Base-by-base conservation (phyloP, 768 basidiomycete species). In the Boletus speciosus region DNA sequence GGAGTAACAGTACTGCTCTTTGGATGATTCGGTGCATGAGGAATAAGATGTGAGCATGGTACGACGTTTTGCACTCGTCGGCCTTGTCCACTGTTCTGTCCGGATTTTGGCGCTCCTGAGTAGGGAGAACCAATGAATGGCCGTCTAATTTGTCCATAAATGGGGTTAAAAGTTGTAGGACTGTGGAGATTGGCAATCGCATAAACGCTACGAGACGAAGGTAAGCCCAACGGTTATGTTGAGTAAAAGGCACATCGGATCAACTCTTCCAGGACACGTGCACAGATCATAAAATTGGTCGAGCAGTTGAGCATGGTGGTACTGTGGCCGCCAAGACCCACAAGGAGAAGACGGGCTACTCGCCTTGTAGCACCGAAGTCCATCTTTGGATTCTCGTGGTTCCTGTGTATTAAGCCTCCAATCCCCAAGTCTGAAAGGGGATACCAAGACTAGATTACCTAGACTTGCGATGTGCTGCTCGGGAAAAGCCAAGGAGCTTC, bases 171-270 rank as follows among this genome's bases (percentile, higher is more conserved):
- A 47, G 19, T 10, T 16, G 23, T 36, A 37, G 1, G 37, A 32
- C 34, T 14, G 14, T n/a, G 16, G 12, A 35, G 12, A 27, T 32
- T 32, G 34, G 3, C 25, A 46, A 27, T 66, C 66, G 69, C 66
- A 62, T 36, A 68, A 68, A 62, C 59, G 16, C 68, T 68, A 59
- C 57, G 23, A 40, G 32, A 51, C 42, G 29, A 52, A 5, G 23
- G 38, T 15, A 43, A 43, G 23, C 9, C 34, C 34, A 48, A 35
- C 16, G 35, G 37, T 16, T 34, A 21, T 34, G 23, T 45, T 47
- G 44, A 41, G 29, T 46, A 32, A 57, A 46, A 16, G 54, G 25
- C 15, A 23, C 8, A 29, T 12, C 4, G 19, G 32, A 19, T 38
- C 39, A 47, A 14, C n/a, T 51, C 25, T 9, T 44, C 21, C 44